A percentile compares a stretch with the other conserved stretches of the same genome.
Conservation (phyloP, 305 asterid genomes). For the Stenogyne calaminthoides region DNA sequence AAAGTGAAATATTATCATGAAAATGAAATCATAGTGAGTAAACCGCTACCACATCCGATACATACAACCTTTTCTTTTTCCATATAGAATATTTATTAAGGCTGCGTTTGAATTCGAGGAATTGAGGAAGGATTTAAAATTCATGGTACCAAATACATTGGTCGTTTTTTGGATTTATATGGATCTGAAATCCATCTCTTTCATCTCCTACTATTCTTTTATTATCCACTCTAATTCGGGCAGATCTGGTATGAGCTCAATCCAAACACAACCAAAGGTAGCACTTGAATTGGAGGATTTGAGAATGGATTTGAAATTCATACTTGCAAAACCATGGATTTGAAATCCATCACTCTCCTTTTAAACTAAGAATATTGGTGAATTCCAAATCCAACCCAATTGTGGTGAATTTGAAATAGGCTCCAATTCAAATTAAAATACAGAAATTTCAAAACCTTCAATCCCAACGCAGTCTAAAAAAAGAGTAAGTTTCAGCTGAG, state of each 20-base stretch:
- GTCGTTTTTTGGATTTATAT: not conserved
- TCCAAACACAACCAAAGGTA: not conserved
- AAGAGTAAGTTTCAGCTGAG: not conserved
- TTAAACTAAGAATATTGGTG: not conserved
- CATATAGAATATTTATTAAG: not conserved
- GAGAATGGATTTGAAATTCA: too few species aligned
- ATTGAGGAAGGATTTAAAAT: not conserved
- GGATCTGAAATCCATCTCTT: not conserved
- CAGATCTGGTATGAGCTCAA: not conserved
- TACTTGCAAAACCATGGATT: not conserved
- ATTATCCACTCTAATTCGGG: too few species aligned
- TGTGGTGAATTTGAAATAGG: not conserved
- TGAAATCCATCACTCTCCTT: not conserved
- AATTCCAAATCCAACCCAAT: too few species aligned
- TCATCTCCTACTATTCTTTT: too few species aligned
- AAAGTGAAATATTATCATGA: not conserved
- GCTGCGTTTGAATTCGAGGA: not conserved
- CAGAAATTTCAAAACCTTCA: not conserved
- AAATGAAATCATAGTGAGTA: constrained; percentile 5
- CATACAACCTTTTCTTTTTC: not conserved
- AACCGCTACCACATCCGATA: not conserved
- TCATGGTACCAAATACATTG: not conserved
- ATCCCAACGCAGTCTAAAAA: not conserved
- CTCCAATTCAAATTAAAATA: not conserved
- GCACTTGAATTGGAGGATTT: too few species aligned